A percentile compares a stretch with the other conserved stretches of the same genome.
phyloP scores from a whole-genome alignment of 2,329 filamentous ascomycete genomes.

The Ophiostoma ips region DNA sequence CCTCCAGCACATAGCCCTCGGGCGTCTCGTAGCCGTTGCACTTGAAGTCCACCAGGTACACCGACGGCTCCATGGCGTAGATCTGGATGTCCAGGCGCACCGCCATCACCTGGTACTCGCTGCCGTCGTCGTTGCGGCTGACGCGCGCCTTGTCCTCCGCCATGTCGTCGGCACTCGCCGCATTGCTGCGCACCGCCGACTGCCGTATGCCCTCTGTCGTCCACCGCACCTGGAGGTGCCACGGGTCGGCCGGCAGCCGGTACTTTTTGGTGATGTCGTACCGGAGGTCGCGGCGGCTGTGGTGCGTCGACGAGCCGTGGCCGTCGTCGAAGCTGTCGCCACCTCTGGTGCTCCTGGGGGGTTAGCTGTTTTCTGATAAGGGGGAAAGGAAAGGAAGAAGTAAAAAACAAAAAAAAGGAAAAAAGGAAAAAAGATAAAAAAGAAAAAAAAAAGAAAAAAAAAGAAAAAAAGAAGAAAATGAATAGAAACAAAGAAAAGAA shows the following conservation, averaged over 20 bases:
- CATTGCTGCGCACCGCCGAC: conserved; percentile 21
- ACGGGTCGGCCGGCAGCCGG: conserved; percentile 80
- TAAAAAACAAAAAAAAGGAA: too few relatives aligned
- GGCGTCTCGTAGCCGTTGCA: conserved; percentile 86
- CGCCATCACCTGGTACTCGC: conserved; percentile 57
- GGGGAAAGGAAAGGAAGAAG: too few relatives aligned
- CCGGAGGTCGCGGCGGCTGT: conserved; percentile 18
- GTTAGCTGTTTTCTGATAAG: too few relatives aligned
- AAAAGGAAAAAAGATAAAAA: too few relatives aligned
- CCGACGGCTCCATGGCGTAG: conserved; percentile 82
- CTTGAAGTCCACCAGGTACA: conserved; percentile 96
- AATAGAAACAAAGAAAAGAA: too few relatives aligned
- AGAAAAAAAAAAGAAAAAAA: too few relatives aligned
- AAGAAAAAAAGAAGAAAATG: too few relatives aligned
- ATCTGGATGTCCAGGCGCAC: conserved; percentile 94
- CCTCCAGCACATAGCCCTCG: conserved; percentile 62
- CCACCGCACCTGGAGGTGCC: conserved; percentile 87
- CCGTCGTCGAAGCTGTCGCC: conserved; percentile 16
- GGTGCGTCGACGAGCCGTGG: conserved; percentile 24
- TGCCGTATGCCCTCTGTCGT: conserved; percentile 48
- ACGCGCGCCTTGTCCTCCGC: conserved; percentile 28
- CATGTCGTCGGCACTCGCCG: conserved; percentile 19
- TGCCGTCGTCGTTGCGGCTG: conserved; percentile 28
- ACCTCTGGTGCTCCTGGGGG: conserved; percentile 3
- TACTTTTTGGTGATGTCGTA: conserved; percentile 50